Evolutionary conservation across 2,329 filamentous ascomycete genomes (phyloP).

Genomic region (Teratosphaeria epicoccoides): DNA sequence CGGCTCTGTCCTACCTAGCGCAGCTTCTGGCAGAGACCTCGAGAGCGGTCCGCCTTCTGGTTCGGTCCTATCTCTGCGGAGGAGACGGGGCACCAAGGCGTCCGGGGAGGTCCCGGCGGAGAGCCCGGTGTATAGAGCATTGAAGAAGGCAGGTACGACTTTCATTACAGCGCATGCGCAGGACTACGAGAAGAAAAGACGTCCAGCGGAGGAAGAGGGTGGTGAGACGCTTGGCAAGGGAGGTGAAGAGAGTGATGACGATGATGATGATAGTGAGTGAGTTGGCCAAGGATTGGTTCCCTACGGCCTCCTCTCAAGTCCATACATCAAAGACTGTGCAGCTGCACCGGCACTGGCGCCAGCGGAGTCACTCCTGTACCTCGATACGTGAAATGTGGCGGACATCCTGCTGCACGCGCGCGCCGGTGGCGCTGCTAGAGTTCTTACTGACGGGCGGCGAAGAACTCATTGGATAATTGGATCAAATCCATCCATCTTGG

Average conservation of each 20-base stretch:
- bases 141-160: conserved; percentile 52
- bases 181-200: conserved; percentile 77
- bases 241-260: conserved; percentile 6
- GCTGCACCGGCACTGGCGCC: too few relatives aligned
- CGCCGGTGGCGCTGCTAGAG: too few relatives aligned
- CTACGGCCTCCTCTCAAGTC: too few relatives aligned
- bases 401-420: too few relatives aligned
- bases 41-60: background rate
- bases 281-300: too few relatives aligned
- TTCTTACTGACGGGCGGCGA: too few relatives aligned
- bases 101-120: conserved; percentile 6
- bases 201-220: conserved; percentile 22
- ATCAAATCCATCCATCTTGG: too few relatives aligned
- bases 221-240: background rate
- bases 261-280: background rate
- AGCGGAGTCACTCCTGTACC: too few relatives aligned
- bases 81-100: conserved; percentile 51
- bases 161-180: conserved; percentile 76
- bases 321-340: too few relatives aligned
- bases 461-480: too few relatives aligned
- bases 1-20: background rate
- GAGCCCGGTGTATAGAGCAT: conserved; percentile 31
- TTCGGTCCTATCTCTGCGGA: background rate
- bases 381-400: too few relatives aligned
- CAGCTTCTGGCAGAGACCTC: conserved; percentile 1